Evolutionary conservation across 2,329 filamentous ascomycete species (phyloP), one percentile per base, ranked within the genome.

Genomic region (Madurella fahalii): DNA sequence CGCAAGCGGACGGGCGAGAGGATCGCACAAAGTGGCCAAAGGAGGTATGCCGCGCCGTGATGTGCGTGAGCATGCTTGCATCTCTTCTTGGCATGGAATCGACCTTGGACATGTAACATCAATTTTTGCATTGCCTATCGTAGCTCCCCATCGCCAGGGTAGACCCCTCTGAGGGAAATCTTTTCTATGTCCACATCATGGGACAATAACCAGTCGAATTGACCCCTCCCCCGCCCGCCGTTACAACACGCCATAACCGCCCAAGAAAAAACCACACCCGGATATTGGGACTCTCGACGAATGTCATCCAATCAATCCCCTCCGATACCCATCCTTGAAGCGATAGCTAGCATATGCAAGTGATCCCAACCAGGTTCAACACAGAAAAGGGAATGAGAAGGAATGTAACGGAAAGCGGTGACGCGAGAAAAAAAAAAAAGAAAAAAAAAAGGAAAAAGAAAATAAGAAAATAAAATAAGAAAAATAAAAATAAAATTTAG

Each of bases 311-410:
- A 39, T n/a, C 4, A 5, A 17, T 42, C 42, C 34, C 47, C 12
- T 52, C 55, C 48, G 52, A 52, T 50, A 42, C 50, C 18, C 40
- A 15, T 30, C 37, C 37, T 42, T 17, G 18, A 4, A 3, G 4
- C 48, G 45, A 47, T n/a, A 37, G 45, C 45, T 47, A 40, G 44
- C 37, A 47, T 32, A 54, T 57, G 58, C 58, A 56, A 48, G 49
- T 54, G 53, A 56, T 54, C 8, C 43, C 40, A 42, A 48, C 42
- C 9, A 18, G 34, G 37, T 48, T 40, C 47, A 48, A 51, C 40
- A 37, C 34, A n/a, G 34, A 37, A 25, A 25, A 7, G 4, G 4
- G 40, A 44, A 31, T 3, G 16, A 17, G 39, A 51, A 31, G 30
- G n/a, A 51, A 34, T 5, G 30, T 40, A 20, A 51, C 11, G 16